Evolutionary conservation across 345 rosid species (phyloP), one percentile per base, ranked within the genome.

Genomic region (Durio zibethinus): DNA sequence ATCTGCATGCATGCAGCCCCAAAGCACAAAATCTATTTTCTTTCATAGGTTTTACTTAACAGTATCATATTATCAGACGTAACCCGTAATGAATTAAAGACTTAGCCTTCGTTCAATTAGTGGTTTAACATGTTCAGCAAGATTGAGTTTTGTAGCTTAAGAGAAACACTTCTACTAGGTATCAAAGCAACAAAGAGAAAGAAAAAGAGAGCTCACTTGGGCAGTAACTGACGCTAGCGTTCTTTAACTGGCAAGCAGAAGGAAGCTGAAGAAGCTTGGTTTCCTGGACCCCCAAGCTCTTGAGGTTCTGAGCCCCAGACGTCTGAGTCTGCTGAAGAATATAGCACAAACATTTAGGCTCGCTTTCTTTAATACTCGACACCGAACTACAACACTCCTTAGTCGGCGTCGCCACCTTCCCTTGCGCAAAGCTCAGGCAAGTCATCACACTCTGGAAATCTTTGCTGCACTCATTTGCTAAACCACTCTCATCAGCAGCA

Each of bases 271-370:
- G 84, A 45, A 95, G 81, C 68, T 83, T 89, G 38, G 76, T 78
- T 78, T 86, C 89, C 76, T 87, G 97, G 20, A 93, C 82, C 20
- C 97, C 98, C 74, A 92, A 16, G 84, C 77, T 88, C 87, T 85
- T 93, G 18, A 93, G 15, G 36, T 50, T 56, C 15, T 80, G 83
- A 69, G 78, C 87, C 2, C 92, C 97, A 72, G 77, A 56, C 0
- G 84, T 74, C 72, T 86, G 84, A 0, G 88, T 82, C 82, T 90
- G 90, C 77, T 89, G 93, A 27, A 96, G 88, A 7, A 93, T 66
- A 70, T 1, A 87, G 78, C 99, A 96, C 81, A 96, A 80, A 82
- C 99, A 96, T 80, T 90, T 86, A 10, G 99, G 97, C 3, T 90
- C 87, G 8, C 73, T 82, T 0, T 81, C 93, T 78, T 87, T 89